Conservation (phyloP, 225 moss, liverwort and hornwort species). For the Asterella californica region DNA sequence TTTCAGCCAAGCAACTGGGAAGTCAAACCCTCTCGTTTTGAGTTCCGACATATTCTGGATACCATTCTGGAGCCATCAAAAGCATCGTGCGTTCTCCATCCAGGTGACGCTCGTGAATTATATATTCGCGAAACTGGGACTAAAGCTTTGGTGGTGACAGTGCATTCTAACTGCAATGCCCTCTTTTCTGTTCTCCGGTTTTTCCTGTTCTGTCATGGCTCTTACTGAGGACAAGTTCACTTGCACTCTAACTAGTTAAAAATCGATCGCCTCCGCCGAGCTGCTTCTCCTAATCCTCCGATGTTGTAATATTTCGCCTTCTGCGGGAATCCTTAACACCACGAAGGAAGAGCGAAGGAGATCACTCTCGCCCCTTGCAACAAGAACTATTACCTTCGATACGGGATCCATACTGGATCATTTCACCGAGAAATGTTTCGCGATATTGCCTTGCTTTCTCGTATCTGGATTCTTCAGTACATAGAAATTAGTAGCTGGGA, state of each 20-base stretch:
- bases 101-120: not conserved
- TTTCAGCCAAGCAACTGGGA: not conserved
- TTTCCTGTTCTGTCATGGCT: not conserved
- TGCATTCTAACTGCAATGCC: not conserved
- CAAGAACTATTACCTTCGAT: no score
- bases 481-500: no score
- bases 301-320: not conserved
- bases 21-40: not conserved
- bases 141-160: not conserved
- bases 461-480: no score
- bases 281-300: not conserved
- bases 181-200: not conserved
- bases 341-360: no score
- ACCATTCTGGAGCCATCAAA: not conserved
- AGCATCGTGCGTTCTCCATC: not conserved
- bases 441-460: no score
- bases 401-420: no score
- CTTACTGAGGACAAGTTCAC: not conserved
- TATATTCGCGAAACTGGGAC: not conserved
- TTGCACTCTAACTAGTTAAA: not conserved
- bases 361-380: no score
- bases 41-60: not conserved
- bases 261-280: not conserved
- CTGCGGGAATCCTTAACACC: not conserved
- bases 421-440: no score